Conservation (phyloP, 2,329 filamentous ascomycete species). For the Fusarium continuum region DNA sequence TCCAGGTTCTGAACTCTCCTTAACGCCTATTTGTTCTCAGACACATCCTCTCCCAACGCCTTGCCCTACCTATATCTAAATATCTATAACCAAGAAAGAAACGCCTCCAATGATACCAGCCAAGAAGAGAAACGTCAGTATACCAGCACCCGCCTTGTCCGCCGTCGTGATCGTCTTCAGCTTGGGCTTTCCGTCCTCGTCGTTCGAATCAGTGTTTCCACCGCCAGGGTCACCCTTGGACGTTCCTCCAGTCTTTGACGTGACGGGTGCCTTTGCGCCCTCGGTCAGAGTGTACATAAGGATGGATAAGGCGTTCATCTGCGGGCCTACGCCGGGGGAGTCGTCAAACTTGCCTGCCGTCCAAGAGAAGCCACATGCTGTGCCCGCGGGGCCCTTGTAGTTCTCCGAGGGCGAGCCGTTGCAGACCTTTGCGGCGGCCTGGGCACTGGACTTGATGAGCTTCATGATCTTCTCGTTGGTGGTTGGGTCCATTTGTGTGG, state of each 20-base stretch:
- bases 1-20: neutral
- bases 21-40: conserved; percentile 8
- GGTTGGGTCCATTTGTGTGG: conserved; percentile 64
- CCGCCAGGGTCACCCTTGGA: conserved; percentile 61
- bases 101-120: conserved; percentile 60
- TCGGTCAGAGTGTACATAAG: conserved; percentile 68
- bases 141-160: conserved; percentile 65
- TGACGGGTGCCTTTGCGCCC: conserved; percentile 56
- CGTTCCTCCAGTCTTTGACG: conserved; percentile 66
- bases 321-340: conserved; percentile 69
- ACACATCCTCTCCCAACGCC: conserved; percentile 2
- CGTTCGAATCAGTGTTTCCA: conserved; percentile 48
- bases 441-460: conserved; percentile 61
- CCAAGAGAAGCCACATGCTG: conserved; percentile 76
- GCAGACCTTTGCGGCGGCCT: conserved; percentile 62
- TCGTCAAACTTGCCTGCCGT: conserved; percentile 65
- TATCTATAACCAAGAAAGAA: conserved; percentile 45
- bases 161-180: conserved; percentile 53
- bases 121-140: conserved; percentile 61
- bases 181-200: conserved; percentile 38
- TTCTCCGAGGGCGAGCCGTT: conserved; percentile 53
- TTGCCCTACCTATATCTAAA: neutral
- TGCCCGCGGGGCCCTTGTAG: conserved; percentile 63
- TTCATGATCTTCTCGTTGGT: conserved; percentile 60
- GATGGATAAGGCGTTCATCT: conserved; percentile 73